Evolutionary conservation across 768 basidiomycete genomes (phyloP).

Genomic region (Lentinula aciculospora): DNA sequence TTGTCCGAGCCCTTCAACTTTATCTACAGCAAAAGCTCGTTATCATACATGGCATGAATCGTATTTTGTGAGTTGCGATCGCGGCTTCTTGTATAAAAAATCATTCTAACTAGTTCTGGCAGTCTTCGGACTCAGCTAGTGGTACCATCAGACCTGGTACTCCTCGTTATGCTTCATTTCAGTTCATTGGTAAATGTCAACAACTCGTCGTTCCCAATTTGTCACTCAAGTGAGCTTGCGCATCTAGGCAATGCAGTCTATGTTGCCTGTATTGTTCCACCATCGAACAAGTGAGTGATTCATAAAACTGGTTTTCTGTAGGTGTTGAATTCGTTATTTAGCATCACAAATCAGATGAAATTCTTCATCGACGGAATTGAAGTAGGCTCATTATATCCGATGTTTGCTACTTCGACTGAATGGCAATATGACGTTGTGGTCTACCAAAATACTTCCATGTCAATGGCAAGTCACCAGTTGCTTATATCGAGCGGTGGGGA

Average conservation of each 20-base stretch:
- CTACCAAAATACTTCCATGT: not conserved
- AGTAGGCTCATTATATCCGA: slow-evolving; percentile 2
- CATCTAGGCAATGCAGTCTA: slow-evolving; percentile 9
- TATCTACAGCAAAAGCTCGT: not conserved
- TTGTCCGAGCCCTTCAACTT: not conserved
- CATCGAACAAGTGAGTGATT: not conserved
- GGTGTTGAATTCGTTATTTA: not conserved
- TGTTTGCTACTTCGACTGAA: not conserved
- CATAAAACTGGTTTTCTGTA: not conserved
- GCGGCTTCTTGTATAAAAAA: not conserved
- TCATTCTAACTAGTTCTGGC: not conserved
- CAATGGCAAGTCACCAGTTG: slow-evolving; percentile 6
- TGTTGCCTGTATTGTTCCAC: slow-evolving; percentile 9
- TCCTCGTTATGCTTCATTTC: slow-evolving; percentile 5
- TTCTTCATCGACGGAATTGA: slow-evolving; percentile 8
- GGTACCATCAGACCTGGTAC: not conserved
- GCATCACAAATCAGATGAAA: slow-evolving; percentile 6
- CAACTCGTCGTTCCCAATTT: not conserved
- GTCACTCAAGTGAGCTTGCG: not conserved
- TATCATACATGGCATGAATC: slow-evolving; percentile 6
- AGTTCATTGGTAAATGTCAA: slow-evolving; percentile 5
- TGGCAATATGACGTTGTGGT: slow-evolving; percentile 9
- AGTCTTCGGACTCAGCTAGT: not conserved
- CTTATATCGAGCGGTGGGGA: slow-evolving; percentile 7
- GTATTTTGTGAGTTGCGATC: slow-evolving; percentile 1